A percentile compares a stretch with the other conserved stretches of the same genome.
Evolutionary conservation across 768 basidiomycete genomes (phyloP).

Genomic region (Lactarius pseudohatsudake): DNA sequence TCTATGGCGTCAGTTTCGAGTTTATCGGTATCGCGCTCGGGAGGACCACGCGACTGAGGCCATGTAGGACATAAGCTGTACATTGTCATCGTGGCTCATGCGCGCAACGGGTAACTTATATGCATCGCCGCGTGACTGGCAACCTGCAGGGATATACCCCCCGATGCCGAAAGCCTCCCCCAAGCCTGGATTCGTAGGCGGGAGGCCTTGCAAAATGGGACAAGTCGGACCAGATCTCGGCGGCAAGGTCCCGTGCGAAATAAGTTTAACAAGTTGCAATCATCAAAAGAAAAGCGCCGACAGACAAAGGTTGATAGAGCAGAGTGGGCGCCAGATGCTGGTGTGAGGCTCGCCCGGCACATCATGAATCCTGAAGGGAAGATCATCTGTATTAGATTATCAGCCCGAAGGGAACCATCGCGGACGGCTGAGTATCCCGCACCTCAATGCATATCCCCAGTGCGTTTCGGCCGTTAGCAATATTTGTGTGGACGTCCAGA

Average conservation of each 20-base stretch:
- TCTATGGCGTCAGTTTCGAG: neutral
- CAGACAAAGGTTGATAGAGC: slow-evolving; percentile 54
- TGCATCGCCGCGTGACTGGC: neutral
- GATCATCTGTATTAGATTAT: slow-evolving; percentile 60
- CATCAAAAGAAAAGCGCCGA: neutral
- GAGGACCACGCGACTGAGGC: neutral
- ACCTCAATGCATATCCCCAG: slow-evolving; percentile 87
- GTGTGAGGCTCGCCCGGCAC: slow-evolving; percentile 55
- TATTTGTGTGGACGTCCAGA: slow-evolving; percentile 82
- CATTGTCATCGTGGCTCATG: slow-evolving; percentile 20
- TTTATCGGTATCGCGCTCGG: neutral
- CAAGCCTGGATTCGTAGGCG: neutral
- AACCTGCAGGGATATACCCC: neutral
- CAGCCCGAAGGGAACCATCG: slow-evolving; percentile 14
- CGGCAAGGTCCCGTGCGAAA: slow-evolving; percentile 56
- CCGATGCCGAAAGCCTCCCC: slow-evolving; percentile 1
- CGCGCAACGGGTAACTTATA: neutral
- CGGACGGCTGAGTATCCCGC: slow-evolving; percentile 18
- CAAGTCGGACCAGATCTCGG: slow-evolving; percentile 64
- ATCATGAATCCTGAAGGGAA: slow-evolving; percentile 74
- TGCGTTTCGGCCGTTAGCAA: slow-evolving; percentile 81
- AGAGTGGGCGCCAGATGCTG: slow-evolving; percentile 65
- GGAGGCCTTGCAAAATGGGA: slow-evolving; percentile 55
- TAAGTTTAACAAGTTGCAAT: neutral
- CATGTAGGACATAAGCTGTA: slow-evolving; percentile 12